Conservation (phyloP, 495 filamentous ascomycete genomes). For the Cercophora sp. region DNA sequence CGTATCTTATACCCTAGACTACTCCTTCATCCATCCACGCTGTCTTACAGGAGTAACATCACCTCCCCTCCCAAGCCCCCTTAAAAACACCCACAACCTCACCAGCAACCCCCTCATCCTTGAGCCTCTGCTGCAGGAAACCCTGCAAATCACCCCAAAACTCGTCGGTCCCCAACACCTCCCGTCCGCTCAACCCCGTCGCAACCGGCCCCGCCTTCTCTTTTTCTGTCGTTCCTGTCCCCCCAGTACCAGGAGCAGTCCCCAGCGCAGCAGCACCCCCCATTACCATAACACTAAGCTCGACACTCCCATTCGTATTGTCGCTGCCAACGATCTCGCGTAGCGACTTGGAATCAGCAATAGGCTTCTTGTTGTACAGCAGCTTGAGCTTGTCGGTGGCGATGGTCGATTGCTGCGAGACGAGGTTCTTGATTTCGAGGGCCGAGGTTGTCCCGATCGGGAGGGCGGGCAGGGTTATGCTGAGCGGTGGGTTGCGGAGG, state of each 20-base stretch:
- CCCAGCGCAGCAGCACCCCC: slow-evolving; percentile 41
- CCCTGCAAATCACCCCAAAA: slow-evolving; percentile 89
- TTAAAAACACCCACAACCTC: slow-evolving; percentile 64
- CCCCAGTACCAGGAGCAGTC: slow-evolving; percentile 17
- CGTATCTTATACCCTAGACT: too few species aligned
- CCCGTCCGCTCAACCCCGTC: slow-evolving; percentile 27
- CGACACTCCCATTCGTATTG: slow-evolving; percentile 42
- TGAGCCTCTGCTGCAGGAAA: slow-evolving; percentile 72
- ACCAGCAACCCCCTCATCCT: slow-evolving; percentile 64
- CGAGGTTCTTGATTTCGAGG: slow-evolving; percentile 63
- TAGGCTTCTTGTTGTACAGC: slow-evolving; percentile 77
- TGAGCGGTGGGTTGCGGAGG: slow-evolving; percentile 64
- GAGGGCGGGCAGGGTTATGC: slow-evolving; percentile 54
- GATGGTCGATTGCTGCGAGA: slow-evolving; percentile 49
- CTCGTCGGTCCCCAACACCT: slow-evolving; percentile 60
- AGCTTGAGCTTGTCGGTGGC: slow-evolving; percentile 73
- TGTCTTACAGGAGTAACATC: too few species aligned
- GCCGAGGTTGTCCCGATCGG: slow-evolving; percentile 57
- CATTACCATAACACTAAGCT: slow-evolving; percentile 85
- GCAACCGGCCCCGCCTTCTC: slow-evolving; percentile 21
- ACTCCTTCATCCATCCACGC: too few species aligned
- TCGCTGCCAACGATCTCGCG: slow-evolving; percentile 43
- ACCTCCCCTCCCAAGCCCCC: slow-evolving; percentile 54
- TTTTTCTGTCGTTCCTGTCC: slow-evolving; percentile 3
- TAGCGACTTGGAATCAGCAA: slow-evolving; percentile 63